phyloP scores from a whole-genome alignment of 2,329 filamentous ascomycete species.

The Amylocarpus encephaloides region DNA sequence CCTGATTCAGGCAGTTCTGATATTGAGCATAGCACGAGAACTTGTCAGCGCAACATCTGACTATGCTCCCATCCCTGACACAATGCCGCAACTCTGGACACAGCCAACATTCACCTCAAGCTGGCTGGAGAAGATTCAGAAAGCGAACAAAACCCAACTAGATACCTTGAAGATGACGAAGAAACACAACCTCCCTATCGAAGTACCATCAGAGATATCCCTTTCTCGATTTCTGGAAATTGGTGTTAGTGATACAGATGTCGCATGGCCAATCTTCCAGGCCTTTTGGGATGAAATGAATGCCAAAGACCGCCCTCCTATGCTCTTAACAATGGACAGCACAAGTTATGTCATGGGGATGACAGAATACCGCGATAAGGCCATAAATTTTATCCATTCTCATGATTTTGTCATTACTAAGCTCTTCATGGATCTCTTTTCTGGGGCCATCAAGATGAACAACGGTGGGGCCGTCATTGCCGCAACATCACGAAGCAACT shows the following conservation, averaged over 20 bases:
- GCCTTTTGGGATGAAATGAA: slow-evolving; percentile 77
- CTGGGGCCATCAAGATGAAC: slow-evolving; percentile 47
- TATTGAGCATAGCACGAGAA: slow-evolving; percentile 58
- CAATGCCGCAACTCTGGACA: slow-evolving; percentile 56
- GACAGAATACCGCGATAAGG: slow-evolving; percentile 66
- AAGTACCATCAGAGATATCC: slow-evolving; percentile 50
- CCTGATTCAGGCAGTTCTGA: slow-evolving; percentile 9
- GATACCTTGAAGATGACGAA: slow-evolving; percentile 41
- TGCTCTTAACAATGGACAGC: slow-evolving; percentile 74
- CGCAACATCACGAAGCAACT: slow-evolving; percentile 67
- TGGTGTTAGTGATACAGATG: slow-evolving; percentile 66
- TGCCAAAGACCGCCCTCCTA: slow-evolving; percentile 40
- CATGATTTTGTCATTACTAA: slow-evolving; percentile 75
- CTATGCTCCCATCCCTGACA: slow-evolving; percentile 64
- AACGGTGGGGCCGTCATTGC: slow-evolving; percentile 79
- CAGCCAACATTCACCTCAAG: slow-evolving; percentile 73
- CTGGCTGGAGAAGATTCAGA: slow-evolving; percentile 65
- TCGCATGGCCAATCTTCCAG: slow-evolving; percentile 73
- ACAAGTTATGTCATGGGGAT: slow-evolving; percentile 74
- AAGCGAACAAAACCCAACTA: slow-evolving; percentile 66
- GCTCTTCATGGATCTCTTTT: slow-evolving; percentile 68
- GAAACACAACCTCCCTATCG: slow-evolving; percentile 53
- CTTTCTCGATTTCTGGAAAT: slow-evolving; percentile 63
- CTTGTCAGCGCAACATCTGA: slow-evolving; percentile 74
- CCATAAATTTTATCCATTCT: slow-evolving; percentile 71